These are phyloP conservation scores for Colletotrichum neosansevieriae DNA, from an alignment of 2,329 filamentous ascomycete genomes.

Conservation along the genomic window DNA sequence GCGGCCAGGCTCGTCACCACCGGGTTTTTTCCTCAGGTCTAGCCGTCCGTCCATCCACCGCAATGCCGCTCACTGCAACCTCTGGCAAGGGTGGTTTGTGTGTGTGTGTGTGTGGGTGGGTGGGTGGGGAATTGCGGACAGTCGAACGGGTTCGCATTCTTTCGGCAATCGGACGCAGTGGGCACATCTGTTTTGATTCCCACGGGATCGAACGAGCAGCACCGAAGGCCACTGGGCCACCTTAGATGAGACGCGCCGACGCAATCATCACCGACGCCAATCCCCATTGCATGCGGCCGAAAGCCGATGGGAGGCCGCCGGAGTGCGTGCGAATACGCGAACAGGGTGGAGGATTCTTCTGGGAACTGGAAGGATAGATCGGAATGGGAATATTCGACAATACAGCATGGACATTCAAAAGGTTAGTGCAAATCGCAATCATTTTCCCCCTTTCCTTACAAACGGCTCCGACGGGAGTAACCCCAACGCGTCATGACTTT, in stretches of 20 bases:
- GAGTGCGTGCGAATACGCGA: neutral
- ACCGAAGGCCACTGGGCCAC: neutral
- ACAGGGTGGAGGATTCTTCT: neutral
- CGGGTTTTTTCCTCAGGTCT: slow-evolving; percentile 16
- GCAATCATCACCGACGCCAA: slow-evolving; percentile 16
- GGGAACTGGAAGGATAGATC: slow-evolving; percentile 1
- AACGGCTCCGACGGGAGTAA: slow-evolving; percentile 5
- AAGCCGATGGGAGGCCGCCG: slow-evolving; percentile 1
- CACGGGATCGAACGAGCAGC: neutral
- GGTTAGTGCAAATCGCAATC: slow-evolving; percentile 13
- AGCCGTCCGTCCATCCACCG: slow-evolving; percentile 18
- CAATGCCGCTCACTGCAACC: slow-evolving; percentile 15
- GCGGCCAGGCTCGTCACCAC: slow-evolving; percentile 19
- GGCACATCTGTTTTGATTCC: neutral
- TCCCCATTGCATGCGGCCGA: neutral
- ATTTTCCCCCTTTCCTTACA: neutral
- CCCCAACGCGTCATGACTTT: neutral
- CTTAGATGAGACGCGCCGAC: slow-evolving; percentile 33
- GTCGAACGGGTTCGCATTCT: slow-evolving; percentile 5
- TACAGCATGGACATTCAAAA: slow-evolving; percentile 11
- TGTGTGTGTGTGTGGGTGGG: neutral
- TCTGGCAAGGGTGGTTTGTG: neutral
- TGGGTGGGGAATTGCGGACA: neutral
- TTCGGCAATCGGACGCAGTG: slow-evolving; percentile 19
- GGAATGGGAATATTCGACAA: neutral